phyloP scores from a whole-genome alignment of 495 filamentous ascomycete species.

The Cladorrhinum samala region DNA sequence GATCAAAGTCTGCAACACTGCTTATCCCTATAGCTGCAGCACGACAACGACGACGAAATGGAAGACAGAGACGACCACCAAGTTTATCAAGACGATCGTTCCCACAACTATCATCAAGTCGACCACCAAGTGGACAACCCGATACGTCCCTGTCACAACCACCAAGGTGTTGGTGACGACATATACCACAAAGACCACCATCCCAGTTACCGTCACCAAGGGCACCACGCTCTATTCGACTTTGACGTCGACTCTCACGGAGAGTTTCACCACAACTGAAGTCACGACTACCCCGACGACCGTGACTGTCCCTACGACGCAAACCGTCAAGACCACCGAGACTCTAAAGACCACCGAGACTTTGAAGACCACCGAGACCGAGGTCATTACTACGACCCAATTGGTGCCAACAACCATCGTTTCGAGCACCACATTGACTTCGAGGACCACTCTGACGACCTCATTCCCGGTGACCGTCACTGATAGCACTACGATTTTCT shows the following conservation, averaged over 20 bases:
- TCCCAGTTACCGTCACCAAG: conserved; percentile 8
- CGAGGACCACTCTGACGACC: conserved; percentile 17
- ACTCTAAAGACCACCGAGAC: conserved; percentile 13
- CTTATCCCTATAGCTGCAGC: conserved; percentile 14
- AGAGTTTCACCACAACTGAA: background rate
- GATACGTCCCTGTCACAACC: background rate
- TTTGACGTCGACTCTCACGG: conserved; percentile 3
- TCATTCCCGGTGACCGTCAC: conserved; percentile 21
- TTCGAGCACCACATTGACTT: conserved; percentile 6
- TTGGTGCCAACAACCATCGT: conserved; percentile 15
- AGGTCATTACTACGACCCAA: conserved; percentile 8
- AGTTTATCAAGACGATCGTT: conserved; percentile 7
- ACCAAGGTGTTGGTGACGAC: conserved; percentile 9
- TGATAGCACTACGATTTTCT: conserved; percentile 24
- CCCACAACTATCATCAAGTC: conserved; percentile 12
- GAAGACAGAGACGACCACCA: conserved; percentile 18
- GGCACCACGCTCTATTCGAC: conserved; percentile 7
- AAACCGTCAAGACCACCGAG: background rate
- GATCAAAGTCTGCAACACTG: conserved; percentile 16
- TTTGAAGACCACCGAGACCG: conserved; percentile 7
- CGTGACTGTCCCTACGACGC: conserved; percentile 1
- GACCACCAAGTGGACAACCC: background rate
- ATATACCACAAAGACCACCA: conserved; percentile 2
- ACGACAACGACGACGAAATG: conserved; percentile 22
- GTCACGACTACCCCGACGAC: conserved; percentile 6